These are phyloP conservation scores for Kregervanrija pseudodelftensis DNA, from an alignment of 805 yeast genomes.

Conservation along the genomic window DNA sequence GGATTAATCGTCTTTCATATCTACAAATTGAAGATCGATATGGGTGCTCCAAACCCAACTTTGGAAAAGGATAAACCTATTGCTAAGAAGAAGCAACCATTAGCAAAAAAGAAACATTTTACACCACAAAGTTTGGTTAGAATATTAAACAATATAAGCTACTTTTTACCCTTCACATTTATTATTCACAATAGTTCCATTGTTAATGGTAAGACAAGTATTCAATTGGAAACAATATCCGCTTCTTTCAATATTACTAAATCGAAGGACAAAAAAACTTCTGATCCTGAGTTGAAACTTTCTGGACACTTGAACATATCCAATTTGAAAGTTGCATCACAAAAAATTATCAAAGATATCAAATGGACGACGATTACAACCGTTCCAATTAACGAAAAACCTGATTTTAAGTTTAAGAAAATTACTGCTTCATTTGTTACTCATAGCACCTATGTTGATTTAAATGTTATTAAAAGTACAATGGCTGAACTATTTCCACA, in stretches of 20 bases:
- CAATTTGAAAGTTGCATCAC: constrained; percentile 1
- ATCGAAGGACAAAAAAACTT: background rate
- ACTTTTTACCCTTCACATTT: constrained; percentile 10
- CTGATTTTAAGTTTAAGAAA: background rate
- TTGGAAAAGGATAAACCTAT: background rate
- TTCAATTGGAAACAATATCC: constrained; percentile 10
- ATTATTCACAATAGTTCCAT: constrained; percentile 8
- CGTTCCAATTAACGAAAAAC: background rate
- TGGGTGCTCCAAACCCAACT: background rate
- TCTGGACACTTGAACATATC: constrained; percentile 9
- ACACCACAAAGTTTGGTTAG: background rate
- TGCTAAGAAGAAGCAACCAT: background rate
- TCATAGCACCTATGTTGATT: constrained; percentile 4
- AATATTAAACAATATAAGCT: constrained; percentile 4
- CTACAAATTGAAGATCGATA: constrained; percentile 4
- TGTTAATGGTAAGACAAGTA: background rate
- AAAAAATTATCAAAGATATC: constrained; percentile 1
- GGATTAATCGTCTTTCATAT: constrained; percentile 12
- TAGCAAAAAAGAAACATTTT: background rate
- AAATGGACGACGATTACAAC: constrained; percentile 9
- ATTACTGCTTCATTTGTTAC: constrained; percentile 4
- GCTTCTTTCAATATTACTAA: constrained; percentile 6
- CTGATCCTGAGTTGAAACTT: constrained; percentile 1
- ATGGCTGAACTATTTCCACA: background rate
- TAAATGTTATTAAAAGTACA: constrained; percentile 2